Evolutionary conservation across 192 early-diverging fungal genomes (phyloP), one percentile per base, ranked within the genome.

Genomic region (Mortierella antarctica): DNA sequence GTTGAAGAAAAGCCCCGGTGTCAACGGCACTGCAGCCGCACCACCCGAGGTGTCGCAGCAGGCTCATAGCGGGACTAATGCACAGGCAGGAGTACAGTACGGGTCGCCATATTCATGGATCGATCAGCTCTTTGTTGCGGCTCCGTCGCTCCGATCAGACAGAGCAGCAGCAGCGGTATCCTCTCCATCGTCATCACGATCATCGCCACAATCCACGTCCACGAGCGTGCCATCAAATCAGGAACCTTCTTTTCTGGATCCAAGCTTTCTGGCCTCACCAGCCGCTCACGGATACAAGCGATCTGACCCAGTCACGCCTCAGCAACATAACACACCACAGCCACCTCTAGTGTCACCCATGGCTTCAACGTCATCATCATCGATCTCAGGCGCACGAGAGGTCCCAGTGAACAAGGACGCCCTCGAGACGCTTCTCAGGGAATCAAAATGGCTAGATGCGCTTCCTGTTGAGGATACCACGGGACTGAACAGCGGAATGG

Each of bases 391-490:
- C 45, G 11, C 11, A 55, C 55, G 41, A 12, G 74, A 69, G 12
- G 39, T 41, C 3, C 57, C 23, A 10, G 20, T 55, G 14, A 80
- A 80, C 45, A 71, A 46, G 49, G 77, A 80, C 12, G 69, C 60
- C 5, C 18, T 80, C 5, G 69, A 80, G 21, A 68, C 77, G 1
- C 17, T 80, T 0, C 64, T 44, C 14, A 65, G 77, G 13, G 77
- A 80, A 67, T 80, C 77, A 0, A 61, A 60, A 51, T 80, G 77
- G 77, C 51, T 80, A 47, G 77, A 80, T 23, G 51, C 70, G 14
- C 62, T 80, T 48, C 53, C 51, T 50, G 70, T 65, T 3, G 77
- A 80, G 47, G 77, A 80, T 47, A 58, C 60, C 3, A 80, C 77
- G 4, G 70, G 57, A 8, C 59, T 80, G 70, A 80, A 80, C 55